A percentile compares a stretch with the other conserved stretches of the same genome.
phyloP scores from a whole-genome alignment of 2,329 filamentous ascomycete species.

The Ophiostoma himal-ulmi region DNA sequence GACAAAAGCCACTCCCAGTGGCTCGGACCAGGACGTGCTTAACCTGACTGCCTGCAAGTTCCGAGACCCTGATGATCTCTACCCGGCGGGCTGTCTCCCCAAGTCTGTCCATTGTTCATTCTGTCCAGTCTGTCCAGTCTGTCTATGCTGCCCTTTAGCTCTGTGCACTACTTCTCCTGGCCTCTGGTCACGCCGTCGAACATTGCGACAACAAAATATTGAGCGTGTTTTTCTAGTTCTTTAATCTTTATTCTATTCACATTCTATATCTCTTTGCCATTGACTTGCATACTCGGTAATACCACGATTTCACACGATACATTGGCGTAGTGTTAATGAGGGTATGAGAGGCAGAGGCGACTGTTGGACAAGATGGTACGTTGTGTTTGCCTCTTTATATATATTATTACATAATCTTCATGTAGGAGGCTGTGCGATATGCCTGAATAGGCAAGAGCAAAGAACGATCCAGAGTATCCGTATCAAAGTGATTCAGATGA shows the following conservation, averaged over 20 bases:
- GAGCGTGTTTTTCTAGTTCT: neutral
- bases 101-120: too few species aligned
- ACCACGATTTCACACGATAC: neutral
- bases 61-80: neutral
- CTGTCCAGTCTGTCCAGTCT: neutral
- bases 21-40: neutral
- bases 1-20: neutral
- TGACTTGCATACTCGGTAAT: neutral
- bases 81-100: too few species aligned
- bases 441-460: conserved; percentile 10
- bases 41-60: neutral
- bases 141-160: neutral
- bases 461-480: neutral
- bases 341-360: too few species aligned
- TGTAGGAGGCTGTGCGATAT: neutral
- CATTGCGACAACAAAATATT: neutral
- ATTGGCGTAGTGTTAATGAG: neutral
- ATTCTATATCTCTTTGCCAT: neutral
- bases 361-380: neutral
- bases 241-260: neutral
- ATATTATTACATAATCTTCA: neutral
- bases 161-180: neutral
- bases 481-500: neutral
- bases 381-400: conserved; percentile 1
- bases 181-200: neutral